These are phyloP conservation scores for Aspergillus sp. DNA, from an alignment of 2,329 filamentous ascomycete species.

Conservation along the genomic window DNA sequence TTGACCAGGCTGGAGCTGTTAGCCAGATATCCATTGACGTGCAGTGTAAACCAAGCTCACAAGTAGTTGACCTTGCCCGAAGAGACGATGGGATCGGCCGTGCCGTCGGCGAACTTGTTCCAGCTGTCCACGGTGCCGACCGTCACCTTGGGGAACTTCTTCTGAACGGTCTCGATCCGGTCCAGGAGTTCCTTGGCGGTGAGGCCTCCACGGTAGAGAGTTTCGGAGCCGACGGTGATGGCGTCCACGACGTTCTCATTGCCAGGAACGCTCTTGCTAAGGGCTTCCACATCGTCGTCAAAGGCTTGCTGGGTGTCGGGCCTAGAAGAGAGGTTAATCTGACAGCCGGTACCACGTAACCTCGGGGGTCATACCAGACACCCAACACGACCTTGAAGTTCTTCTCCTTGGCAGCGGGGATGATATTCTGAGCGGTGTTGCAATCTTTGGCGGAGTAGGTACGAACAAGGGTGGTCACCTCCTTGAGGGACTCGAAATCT, in stretches of 20 bases:
- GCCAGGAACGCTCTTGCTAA: slow-evolving; percentile 44
- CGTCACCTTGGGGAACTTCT: slow-evolving; percentile 54
- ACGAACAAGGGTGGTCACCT: slow-evolving; percentile 58
- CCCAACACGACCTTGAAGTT: slow-evolving; percentile 68
- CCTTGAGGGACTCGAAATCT: slow-evolving; percentile 63
- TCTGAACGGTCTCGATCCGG: slow-evolving; percentile 63
- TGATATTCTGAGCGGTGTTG: slow-evolving; percentile 60
- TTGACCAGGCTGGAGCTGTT: slow-evolving; percentile 54
- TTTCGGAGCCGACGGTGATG: slow-evolving; percentile 70
- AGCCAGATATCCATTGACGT: background rate
- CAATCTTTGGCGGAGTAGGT: slow-evolving; percentile 68
- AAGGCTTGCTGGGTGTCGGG: slow-evolving; percentile 64
- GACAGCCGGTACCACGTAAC: background rate
- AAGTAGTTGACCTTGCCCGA: slow-evolving; percentile 59
- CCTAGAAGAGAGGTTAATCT: slow-evolving; percentile 35
- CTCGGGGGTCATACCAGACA: slow-evolving; percentile 56
- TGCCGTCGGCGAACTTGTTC: slow-evolving; percentile 70
- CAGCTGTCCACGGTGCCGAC: slow-evolving; percentile 70
- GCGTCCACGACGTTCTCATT: slow-evolving; percentile 63
- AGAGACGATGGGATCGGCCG: slow-evolving; percentile 62
- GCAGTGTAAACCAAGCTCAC: slow-evolving; percentile 29
- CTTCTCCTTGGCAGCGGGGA: slow-evolving; percentile 65
- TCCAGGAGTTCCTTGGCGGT: slow-evolving; percentile 58
- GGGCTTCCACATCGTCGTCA: slow-evolving; percentile 58
- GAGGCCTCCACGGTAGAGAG: slow-evolving; percentile 67